Base-by-base conservation (phyloP, 176 grass and related monocot genomes). In the Hsuehochloa calcarea region DNA sequence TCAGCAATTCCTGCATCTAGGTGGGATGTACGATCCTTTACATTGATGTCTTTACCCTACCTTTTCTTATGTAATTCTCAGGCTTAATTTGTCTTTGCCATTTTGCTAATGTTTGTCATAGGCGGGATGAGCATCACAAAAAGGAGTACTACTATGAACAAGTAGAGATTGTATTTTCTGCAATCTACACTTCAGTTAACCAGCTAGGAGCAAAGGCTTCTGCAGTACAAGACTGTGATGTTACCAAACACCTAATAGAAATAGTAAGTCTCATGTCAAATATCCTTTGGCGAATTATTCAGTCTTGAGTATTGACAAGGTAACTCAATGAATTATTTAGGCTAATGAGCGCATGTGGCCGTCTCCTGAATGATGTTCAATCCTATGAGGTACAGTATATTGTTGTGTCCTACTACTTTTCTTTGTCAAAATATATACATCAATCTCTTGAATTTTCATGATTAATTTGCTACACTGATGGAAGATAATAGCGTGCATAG, bases 361-460 rank as follows among this genome's bases (percentile, higher is more conserved):
- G 87, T 59, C 81, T 94, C 34, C 60, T 94, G 23, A 92, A 94
- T 58, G 92, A 92, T 39, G 14, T 90, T 3, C 92, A 85, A 82
- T 73, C 84, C 68, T 94, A 85, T 26, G 69, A 90, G 77, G 89
- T 91, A 87, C 35, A 23, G 1, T 15, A 59, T 74, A 38, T 25
- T 54, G 16, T 0, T 22, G 17, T 56, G 20, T 50, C 47, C 19
- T n/a, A 22, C 19, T 56, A 4, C 16, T 50, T 49, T 47, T 15
- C 13, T 49, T 49, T 49, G 46, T 49, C 4, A 13, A 49, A 49
- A 49, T 49, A 15, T 49, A 49, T 49, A 49, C 13, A 49, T 14
- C 46, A 15, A 49, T 49, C 46, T 49, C 46, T 49, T 49, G 13
- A 49, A 49, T 49, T 49, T 50, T 16, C 47, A 50, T 50, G 47